Evolutionary conservation across 352 stramenopile genomes (phyloP).

Genomic region (Pythium catenulatum): DNA sequence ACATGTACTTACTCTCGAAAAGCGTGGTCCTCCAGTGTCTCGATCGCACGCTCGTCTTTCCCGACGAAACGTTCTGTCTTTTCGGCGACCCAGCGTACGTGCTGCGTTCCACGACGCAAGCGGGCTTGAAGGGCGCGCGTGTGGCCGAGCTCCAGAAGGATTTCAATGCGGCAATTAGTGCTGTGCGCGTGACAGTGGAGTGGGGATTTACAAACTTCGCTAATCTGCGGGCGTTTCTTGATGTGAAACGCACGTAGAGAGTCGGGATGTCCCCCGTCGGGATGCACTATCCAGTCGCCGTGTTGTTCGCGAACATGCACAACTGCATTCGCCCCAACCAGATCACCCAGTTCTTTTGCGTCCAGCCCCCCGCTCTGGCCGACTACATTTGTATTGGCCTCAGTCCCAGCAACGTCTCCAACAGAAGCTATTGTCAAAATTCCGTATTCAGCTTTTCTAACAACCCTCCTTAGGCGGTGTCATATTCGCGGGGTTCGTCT

Average conservation of each 20-base stretch:
- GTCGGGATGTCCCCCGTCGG: not conserved
- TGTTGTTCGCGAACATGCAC: constrained; percentile 7
- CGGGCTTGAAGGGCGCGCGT: not conserved
- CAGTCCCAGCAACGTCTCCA: no score
- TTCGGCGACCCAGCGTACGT: constrained; percentile 24
- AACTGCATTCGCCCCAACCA: not conserved
- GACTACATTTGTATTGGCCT: no score
- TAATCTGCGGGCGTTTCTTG: not conserved
- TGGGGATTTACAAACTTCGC: constrained; percentile 20
- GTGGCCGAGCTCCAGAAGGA: not conserved
- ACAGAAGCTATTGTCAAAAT: no score
- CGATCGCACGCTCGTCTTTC: not conserved
- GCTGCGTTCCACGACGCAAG: constrained; percentile 4
- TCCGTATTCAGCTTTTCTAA: no score
- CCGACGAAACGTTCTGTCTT: not conserved
- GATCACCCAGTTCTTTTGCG: not conserved
- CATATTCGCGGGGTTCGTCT: no score
- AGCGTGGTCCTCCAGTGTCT: not conserved
- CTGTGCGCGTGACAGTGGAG: constrained; percentile 18
- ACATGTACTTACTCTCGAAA: constrained; percentile 24
- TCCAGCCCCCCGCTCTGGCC: no score
- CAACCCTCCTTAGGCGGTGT: no score
- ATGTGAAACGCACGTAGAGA: not conserved
- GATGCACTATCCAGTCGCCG: not conserved
- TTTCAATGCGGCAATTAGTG: constrained; percentile 23